Conservation (phyloP, 2,329 filamentous ascomycete species). For the Graphiopsis chlorocephala region DNA sequence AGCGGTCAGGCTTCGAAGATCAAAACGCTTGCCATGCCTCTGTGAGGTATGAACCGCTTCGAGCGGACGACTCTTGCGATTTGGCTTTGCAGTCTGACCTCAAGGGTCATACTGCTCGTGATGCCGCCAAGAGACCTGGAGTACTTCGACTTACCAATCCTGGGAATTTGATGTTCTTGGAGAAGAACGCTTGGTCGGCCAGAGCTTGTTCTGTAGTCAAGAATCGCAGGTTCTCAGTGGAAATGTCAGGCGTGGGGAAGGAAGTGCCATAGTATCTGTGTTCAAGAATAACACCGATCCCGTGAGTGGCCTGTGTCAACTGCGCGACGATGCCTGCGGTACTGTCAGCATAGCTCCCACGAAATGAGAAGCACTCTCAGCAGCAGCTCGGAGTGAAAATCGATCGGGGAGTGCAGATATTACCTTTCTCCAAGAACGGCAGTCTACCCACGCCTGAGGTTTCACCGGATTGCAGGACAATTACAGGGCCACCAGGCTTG, state of each 20-base stretch:
- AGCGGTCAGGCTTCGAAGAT: too few species aligned
- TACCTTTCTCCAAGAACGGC: constrained; percentile 67
- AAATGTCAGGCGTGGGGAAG: constrained; percentile 65
- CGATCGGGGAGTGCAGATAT: background rate
- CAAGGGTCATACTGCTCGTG: background rate
- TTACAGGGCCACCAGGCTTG: constrained; percentile 73
- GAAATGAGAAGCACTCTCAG: background rate
- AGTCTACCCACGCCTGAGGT: constrained; percentile 62
- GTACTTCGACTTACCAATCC: constrained; percentile 56
- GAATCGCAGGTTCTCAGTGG: constrained; percentile 71
- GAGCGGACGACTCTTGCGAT: too few species aligned
- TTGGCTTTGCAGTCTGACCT: too few species aligned
- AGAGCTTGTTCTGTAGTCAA: constrained; percentile 79
- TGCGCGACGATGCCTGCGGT: constrained; percentile 61
- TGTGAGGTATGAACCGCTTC: too few species aligned
- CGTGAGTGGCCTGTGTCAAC: constrained; percentile 67
- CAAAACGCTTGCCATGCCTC: too few species aligned
- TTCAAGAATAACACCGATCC: constrained; percentile 77
- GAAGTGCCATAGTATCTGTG: constrained; percentile 84
- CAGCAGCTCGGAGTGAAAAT: background rate
- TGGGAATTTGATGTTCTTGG: constrained; percentile 66
- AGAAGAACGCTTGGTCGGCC: constrained; percentile 80
- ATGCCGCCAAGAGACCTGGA: background rate
- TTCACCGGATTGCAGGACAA: constrained; percentile 73
- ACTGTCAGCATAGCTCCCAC: background rate